Evolutionary conservation across 176 grass and related monocot genomes (phyloP).

Genomic region (Typha latifolia): DNA sequence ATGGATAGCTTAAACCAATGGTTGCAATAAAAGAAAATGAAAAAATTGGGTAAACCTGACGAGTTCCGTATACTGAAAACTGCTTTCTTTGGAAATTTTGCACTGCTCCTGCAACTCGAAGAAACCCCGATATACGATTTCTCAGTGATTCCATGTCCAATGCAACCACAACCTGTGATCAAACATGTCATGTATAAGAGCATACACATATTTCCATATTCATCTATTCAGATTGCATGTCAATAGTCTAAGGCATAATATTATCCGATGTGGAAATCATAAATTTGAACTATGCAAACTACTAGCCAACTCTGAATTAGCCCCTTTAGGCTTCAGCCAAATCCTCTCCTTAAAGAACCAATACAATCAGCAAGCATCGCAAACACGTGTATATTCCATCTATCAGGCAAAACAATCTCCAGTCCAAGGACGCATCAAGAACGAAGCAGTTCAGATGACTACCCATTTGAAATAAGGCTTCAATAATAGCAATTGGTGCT

Average conservation of each 20-base stretch:
- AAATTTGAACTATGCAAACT: too few species aligned
- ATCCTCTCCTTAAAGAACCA: too few species aligned
- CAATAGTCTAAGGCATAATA: background rate
- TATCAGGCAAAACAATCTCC: too few species aligned
- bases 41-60: slow-evolving; percentile 27
- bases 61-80: slow-evolving; percentile 17
- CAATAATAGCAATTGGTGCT: too few species aligned
- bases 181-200: background rate
- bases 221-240: background rate
- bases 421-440: background rate
- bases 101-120: background rate
- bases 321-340: too few species aligned
- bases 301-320: too few species aligned
- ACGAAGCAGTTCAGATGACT: background rate
- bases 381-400: too few species aligned
- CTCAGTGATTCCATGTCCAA: background rate
- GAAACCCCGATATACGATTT: slow-evolving; percentile 3
- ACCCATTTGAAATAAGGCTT: too few species aligned
- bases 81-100: background rate
- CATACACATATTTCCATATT: background rate
- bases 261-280: too few species aligned
- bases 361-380: too few species aligned
- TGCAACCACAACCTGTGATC: slow-evolving; percentile 19
- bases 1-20: background rate
- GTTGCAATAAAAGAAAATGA: background rate